A percentile compares a stretch with the other conserved stretches of the same genome.
These are phyloP conservation scores for Tylopilus sp. DNA, from an alignment of 1,284 basidiomycete species.

Conservation along the genomic window DNA sequence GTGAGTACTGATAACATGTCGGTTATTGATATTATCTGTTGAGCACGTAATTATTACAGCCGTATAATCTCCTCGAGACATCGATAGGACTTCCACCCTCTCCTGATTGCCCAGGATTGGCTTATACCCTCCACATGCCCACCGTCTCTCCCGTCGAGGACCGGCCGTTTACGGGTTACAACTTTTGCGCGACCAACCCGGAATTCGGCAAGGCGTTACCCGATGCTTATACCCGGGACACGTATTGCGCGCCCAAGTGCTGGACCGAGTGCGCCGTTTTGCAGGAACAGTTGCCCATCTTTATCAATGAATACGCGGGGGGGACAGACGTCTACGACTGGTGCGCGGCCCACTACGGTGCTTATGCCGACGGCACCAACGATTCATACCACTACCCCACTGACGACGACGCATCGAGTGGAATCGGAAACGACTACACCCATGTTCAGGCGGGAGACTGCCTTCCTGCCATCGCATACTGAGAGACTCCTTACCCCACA, in stretches of 20 bases:
- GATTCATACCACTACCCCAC: conserved; percentile 15
- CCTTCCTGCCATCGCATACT: conserved; percentile 24
- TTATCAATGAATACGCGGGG: conserved; percentile 29
- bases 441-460: conserved; percentile 20
- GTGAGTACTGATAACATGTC: conserved; percentile 23
- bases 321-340: conserved; percentile 20
- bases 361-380: conserved; percentile 7
- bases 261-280: conserved; percentile 25
- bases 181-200: conserved; percentile 11
- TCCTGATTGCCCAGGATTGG: conserved; percentile 21
- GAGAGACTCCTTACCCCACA: neutral
- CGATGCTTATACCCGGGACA: conserved; percentile 13
- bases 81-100: conserved; percentile 30
- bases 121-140: conserved; percentile 26
- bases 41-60: conserved; percentile 28
- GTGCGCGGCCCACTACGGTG: conserved; percentile 18
- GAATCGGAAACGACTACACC: conserved; percentile 14
- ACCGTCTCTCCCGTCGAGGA: conserved; percentile 26
- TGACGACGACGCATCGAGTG: conserved; percentile 8
- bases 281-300: conserved; percentile 27
- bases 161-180: conserved; percentile 20
- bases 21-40: conserved; percentile 11
- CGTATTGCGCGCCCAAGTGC: conserved; percentile 24
- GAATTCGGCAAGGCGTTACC: conserved; percentile 20
- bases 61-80: conserved; percentile 34